These are phyloP conservation scores for Ulota crispa DNA, from an alignment of 225 moss, liverwort and hornwort genomes.

Conservation along the genomic window DNA sequence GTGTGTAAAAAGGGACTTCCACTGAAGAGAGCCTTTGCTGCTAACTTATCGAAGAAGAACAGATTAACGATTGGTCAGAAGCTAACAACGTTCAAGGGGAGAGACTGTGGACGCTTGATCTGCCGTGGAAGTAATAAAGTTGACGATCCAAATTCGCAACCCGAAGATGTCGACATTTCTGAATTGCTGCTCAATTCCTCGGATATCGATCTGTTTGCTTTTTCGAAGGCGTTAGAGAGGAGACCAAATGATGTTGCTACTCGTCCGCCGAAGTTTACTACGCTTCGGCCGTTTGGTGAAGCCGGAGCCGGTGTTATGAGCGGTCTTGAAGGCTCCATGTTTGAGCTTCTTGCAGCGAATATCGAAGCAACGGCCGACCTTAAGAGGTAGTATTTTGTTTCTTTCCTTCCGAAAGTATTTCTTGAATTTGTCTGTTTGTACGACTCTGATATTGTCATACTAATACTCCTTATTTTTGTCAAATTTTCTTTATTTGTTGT, in stretches of 20 bases:
- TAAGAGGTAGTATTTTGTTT: slow-evolving; percentile 36
- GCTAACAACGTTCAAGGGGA: not conserved
- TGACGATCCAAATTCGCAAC: not conserved
- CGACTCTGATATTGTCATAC: not conserved
- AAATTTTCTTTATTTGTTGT: not conserved
- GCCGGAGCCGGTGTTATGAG: slow-evolving; percentile 78
- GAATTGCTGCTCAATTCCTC: slow-evolving; percentile 34
- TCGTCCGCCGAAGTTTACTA: slow-evolving; percentile 78
- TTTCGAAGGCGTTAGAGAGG: slow-evolving; percentile 13
- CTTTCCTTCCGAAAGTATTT: not conserved
- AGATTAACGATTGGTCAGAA: not conserved
- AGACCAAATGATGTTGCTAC: slow-evolving; percentile 24
- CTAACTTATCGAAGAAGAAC: slow-evolving; percentile 6
- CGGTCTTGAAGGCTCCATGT: slow-evolving; percentile 75
- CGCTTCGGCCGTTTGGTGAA: slow-evolving; percentile 87
- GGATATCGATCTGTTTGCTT: slow-evolving; percentile 26
- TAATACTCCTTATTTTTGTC: not conserved
- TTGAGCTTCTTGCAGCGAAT: slow-evolving; percentile 94
- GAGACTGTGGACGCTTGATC: not conserved
- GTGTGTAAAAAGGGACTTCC: slow-evolving; percentile 12
- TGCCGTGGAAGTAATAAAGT: slow-evolving; percentile 32
- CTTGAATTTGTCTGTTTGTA: not conserved
- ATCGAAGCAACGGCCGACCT: slow-evolving; percentile 86
- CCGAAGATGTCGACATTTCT: slow-evolving; percentile 34
- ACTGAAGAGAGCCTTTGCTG: slow-evolving; percentile 13